Conservation (phyloP, 306 rosid species). For the Senna siamea region DNA sequence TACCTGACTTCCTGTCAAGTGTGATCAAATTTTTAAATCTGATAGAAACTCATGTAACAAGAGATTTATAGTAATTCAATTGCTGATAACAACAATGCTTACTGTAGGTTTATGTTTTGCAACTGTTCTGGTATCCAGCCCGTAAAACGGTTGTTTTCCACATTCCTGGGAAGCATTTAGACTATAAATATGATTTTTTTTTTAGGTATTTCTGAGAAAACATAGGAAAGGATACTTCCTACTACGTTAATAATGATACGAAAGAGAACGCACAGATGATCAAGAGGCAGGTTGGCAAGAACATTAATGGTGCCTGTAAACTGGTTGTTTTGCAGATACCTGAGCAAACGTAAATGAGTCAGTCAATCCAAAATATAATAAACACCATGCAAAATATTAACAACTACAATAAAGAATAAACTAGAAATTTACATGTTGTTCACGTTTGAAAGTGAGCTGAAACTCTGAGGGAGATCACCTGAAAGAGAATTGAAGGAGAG, state of each 20-base stretch:
- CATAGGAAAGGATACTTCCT: slow-evolving; percentile 25
- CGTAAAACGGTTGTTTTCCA: slow-evolving; percentile 76
- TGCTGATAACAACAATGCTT: slow-evolving; percentile 48
- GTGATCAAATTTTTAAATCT: slow-evolving; percentile 37
- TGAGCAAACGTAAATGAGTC: slow-evolving; percentile 40
- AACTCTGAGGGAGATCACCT: slow-evolving; percentile 80
- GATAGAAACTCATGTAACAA: slow-evolving; percentile 20
- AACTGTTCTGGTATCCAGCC: slow-evolving; percentile 92
- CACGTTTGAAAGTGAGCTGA: slow-evolving; percentile 80
- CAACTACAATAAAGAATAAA: background rate
- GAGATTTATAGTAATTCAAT: background rate
- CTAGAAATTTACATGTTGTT: slow-evolving; percentile 60
- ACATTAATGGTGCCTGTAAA: slow-evolving; percentile 81
- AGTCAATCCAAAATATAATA: slow-evolving; percentile 37
- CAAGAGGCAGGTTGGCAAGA: slow-evolving; percentile 86
- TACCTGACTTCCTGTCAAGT: slow-evolving; percentile 70
- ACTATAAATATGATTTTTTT: slow-evolving; percentile 32
- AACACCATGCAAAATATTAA: slow-evolving; percentile 34
- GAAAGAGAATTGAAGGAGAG: slow-evolving; percentile 78
- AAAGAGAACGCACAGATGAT: slow-evolving; percentile 59
- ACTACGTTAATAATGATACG: slow-evolving; percentile 27
- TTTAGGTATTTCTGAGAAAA: slow-evolving; percentile 9
- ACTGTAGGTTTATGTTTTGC: slow-evolving; percentile 73
- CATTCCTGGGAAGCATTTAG: slow-evolving; percentile 64
- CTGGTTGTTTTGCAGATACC: slow-evolving; percentile 90